Base-by-base conservation (phyloP, 306 rosid genomes). In the Potentilla sterilis region DNA sequence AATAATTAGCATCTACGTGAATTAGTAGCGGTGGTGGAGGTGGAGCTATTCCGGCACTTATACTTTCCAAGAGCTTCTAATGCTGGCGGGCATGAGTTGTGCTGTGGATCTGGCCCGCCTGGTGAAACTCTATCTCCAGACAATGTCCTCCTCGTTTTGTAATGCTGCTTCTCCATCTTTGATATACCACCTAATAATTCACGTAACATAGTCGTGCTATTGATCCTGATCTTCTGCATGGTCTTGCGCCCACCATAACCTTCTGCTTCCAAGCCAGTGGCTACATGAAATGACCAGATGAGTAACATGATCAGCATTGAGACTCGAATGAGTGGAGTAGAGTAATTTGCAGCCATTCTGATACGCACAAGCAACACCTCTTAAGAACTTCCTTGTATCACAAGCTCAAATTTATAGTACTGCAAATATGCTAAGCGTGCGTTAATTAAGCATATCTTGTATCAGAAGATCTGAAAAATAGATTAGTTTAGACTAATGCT, bases 81-180 rank as follows among this genome's bases (percentile, higher is more conserved):
- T 15, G 62, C 34, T 15, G 77, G 65, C 6, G 72, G 59, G 28
- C 42, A 2, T 12, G 32, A 7, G 55, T 78, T 16, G 38, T 71
- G 81, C 22, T 16, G 12, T 4, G 35, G 65, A 51, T 72, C 49
- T 22, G 81, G 77, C 42, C 81, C 77, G 62, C 73, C 81, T 37
- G 81, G 81, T 40, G 58, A 0, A 11, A 15, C 5, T 58, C 73
- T 78, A 28, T 70, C 70, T 9, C 11, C n/a, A 22, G 18, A 22
- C 44, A 28, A 3, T 15, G 28, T 40, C 54, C 16, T 63, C 66
- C 34, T 64, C 47, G 10, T 24, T 44, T 24, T 72, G 35, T 46
- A 6, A 47, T 58, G 38, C 65, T 58, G 65, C 37, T 58, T 24
- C 65, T 24, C 18, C 38, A 4, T 24, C 65, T 58, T 58, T 24